Percentiles rank a stretch among this genome's conserved stretches.
phyloP scores from a whole-genome alignment of 352 stramenopile genomes.

The Phytophthora hibernalis region DNA sequence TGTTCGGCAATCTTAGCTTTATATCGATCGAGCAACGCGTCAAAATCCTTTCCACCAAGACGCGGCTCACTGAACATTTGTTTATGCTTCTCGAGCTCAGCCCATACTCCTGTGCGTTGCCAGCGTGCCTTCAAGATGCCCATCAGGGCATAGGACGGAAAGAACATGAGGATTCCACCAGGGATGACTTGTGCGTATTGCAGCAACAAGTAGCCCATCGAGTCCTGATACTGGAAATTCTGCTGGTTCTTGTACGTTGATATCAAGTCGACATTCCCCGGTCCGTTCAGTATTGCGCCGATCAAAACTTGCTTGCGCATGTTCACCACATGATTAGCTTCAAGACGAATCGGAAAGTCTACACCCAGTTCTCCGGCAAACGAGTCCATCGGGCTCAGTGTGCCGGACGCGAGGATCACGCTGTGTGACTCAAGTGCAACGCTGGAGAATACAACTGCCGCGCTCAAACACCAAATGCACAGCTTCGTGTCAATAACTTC shows the following conservation, averaged over 20 bases:
- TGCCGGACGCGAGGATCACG: slow-evolving; percentile 83
- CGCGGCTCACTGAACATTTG: slow-evolving; percentile 71
- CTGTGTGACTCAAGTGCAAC: slow-evolving; percentile 61
- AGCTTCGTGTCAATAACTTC: slow-evolving; percentile 61
- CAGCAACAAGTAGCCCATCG: slow-evolving; percentile 69
- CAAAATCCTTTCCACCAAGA: slow-evolving; percentile 79
- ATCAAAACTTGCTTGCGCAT: slow-evolving; percentile 85
- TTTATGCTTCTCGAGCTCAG: slow-evolving; percentile 61
- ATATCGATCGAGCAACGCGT: slow-evolving; percentile 74
- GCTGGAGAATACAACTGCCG: slow-evolving; percentile 77
- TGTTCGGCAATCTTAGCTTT: slow-evolving; percentile 53
- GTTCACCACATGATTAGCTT: slow-evolving; percentile 87
- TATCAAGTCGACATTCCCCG: slow-evolving; percentile 64
- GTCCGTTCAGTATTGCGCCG: slow-evolving; percentile 67
- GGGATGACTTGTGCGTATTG: slow-evolving; percentile 70
- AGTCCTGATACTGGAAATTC: slow-evolving; percentile 81
- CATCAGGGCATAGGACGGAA: slow-evolving; percentile 84
- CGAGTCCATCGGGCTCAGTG: slow-evolving; percentile 86
- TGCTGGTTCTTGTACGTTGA: slow-evolving; percentile 84
- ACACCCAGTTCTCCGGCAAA: slow-evolving; percentile 82
- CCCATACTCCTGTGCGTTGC: slow-evolving; percentile 62
- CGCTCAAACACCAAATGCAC: slow-evolving; percentile 86
- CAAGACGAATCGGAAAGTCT: slow-evolving; percentile 81
- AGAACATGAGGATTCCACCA: slow-evolving; percentile 83
- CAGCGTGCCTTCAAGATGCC: slow-evolving; percentile 64